These are phyloP conservation scores for Pyracantha coccinea DNA, from an alignment of 331 rosid genomes.

Conservation along the genomic window DNA sequence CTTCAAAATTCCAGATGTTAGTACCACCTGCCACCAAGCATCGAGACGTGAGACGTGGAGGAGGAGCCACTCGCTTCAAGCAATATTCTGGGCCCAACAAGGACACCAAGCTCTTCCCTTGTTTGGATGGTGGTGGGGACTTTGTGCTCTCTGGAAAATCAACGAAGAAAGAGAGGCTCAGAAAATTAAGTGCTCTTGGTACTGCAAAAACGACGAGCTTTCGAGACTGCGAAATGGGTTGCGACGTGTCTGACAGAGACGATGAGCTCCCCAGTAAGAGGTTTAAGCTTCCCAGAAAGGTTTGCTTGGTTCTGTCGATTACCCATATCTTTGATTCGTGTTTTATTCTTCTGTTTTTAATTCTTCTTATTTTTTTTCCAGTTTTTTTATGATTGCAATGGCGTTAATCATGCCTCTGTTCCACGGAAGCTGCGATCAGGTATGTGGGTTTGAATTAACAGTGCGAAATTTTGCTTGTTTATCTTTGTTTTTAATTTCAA, in stretches of 20 bases:
- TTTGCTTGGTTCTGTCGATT: conserved; percentile 2
- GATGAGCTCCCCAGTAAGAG: conserved; percentile 28
- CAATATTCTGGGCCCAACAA: conserved; percentile 20
- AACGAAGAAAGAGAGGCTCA: conserved; percentile 46
- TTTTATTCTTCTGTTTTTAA: background rate
- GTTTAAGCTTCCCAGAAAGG: conserved; percentile 46
- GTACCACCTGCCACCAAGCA: conserved; percentile 18
- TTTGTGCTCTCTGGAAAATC: conserved; percentile 36
- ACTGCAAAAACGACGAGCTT: conserved; percentile 25
- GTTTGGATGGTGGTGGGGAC: conserved; percentile 26
- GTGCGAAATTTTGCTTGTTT: background rate
- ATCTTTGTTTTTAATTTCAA: background rate
- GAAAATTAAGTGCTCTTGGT: conserved; percentile 45
- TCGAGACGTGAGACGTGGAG: conserved; percentile 40
- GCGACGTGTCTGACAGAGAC: conserved; percentile 29
- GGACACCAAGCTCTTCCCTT: conserved; percentile 23
- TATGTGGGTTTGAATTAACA: conserved; percentile 19
- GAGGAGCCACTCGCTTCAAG: conserved; percentile 29
- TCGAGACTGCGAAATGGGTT: conserved; percentile 36
- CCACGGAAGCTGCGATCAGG: conserved; percentile 80
- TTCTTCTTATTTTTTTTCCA: background rate
- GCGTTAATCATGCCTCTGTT: conserved; percentile 53
- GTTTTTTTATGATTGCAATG: conserved; percentile 41
- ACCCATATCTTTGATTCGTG: background rate
- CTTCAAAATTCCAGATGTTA: conserved; percentile 5